phyloP scores from a whole-genome alignment of 2,329 filamentous ascomycete genomes.

The Talaromyces atroroseus region DNA sequence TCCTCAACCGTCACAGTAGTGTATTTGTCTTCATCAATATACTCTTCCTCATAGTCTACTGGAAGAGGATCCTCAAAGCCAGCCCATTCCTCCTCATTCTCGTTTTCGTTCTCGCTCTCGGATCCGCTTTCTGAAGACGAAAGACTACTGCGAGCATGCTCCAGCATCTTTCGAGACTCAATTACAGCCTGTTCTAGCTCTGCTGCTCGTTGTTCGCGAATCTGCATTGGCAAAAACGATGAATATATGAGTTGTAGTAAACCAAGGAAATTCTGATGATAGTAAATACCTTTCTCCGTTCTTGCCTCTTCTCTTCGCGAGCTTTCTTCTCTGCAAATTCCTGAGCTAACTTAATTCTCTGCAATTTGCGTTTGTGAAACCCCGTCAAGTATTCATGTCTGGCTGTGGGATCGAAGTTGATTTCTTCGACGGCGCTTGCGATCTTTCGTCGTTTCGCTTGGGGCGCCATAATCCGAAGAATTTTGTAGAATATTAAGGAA shows the following conservation, averaged over 20 bases:
- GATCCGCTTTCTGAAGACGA: conserved; percentile 26
- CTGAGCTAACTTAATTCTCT: conserved; percentile 77
- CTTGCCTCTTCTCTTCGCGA: conserved; percentile 67
- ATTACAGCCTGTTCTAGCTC: conserved; percentile 79
- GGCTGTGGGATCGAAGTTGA: conserved; percentile 74
- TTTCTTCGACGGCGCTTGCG: conserved; percentile 62
- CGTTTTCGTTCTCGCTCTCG: conserved; percentile 42
- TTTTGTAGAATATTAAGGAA: neutral
- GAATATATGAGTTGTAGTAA: neutral
- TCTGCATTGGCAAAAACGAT: conserved; percentile 44
- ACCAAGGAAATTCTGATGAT: neutral
- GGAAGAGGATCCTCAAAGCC: conserved; percentile 54
- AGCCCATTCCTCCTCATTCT: conserved; percentile 51
- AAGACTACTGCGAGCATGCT: conserved; percentile 48
- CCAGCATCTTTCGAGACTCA: conserved; percentile 64
- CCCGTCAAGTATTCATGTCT: conserved; percentile 86
- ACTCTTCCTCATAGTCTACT: conserved; percentile 82
- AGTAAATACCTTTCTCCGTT: conserved; percentile 65
- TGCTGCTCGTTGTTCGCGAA: conserved; percentile 74
- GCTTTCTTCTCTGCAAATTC: conserved; percentile 72
- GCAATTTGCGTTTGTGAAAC: conserved; percentile 92
- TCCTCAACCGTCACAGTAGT: conserved; percentile 92
- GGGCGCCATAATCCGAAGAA: conserved; percentile 44
- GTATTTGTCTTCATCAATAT: conserved; percentile 92
- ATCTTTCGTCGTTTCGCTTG: conserved; percentile 63